A percentile compares a stretch with the other conserved stretches of the same genome.
Conservation (phyloP, 306 rosid species). For the Sicyos baderoa region DNA sequence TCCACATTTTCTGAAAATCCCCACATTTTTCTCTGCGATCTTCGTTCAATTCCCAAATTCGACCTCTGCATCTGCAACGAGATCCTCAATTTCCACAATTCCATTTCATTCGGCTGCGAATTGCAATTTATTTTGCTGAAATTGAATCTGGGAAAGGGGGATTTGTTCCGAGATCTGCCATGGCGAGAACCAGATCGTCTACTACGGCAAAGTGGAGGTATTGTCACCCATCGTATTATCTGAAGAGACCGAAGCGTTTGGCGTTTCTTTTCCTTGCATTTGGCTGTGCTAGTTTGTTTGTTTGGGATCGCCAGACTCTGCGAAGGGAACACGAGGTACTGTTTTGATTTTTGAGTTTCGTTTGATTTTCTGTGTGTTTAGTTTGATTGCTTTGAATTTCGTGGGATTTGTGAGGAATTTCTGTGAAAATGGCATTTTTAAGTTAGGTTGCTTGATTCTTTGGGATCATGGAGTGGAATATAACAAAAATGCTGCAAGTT, state of each 20-base stretch:
- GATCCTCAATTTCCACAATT: not conserved
- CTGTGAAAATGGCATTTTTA: not conserved
- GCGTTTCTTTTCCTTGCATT: conserved; percentile 84
- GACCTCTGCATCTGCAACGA: not conserved
- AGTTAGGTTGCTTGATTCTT: not conserved
- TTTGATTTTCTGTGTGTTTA: not conserved
- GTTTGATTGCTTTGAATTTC: conserved; percentile 17
- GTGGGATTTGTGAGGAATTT: not conserved
- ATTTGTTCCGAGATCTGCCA: conserved; percentile 22
- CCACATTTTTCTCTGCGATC: conserved; percentile 5
- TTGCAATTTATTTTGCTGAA: not conserved
- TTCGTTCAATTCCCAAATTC: not conserved
- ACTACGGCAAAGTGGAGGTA: conserved; percentile 48
- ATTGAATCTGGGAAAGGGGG: not conserved
- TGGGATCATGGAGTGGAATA: not conserved
- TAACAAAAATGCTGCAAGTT: not conserved
- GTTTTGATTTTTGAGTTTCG: not conserved
- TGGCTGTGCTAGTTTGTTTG: conserved; percentile 44
- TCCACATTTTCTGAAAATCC: not conserved
- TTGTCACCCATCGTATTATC: conserved; percentile 72
- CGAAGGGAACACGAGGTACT: conserved; percentile 78
- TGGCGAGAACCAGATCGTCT: conserved; percentile 79
- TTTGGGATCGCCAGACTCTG: conserved; percentile 94
- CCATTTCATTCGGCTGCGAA: not conserved
- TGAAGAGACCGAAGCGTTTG: conserved; percentile 80